These are phyloP conservation scores for Phytophthora multivora DNA, from an alignment of 352 stramenopile genomes.

Conservation along the genomic window DNA sequence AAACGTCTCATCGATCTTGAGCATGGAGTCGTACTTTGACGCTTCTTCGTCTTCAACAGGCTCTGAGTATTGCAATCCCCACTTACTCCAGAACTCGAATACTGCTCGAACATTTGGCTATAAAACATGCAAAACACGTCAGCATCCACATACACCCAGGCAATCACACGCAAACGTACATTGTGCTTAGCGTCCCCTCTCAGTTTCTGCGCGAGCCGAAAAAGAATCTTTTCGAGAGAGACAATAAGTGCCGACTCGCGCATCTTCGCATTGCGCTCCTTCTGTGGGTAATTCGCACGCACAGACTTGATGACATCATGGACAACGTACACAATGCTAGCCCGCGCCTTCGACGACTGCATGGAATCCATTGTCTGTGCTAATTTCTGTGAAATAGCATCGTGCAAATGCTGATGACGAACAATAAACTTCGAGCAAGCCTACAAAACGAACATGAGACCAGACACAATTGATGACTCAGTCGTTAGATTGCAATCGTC, in stretches of 20 bases:
- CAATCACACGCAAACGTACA: conserved; percentile 45
- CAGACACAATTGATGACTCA: conserved; percentile 3
- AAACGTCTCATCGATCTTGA: conserved; percentile 62
- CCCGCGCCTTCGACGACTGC: conserved; percentile 66
- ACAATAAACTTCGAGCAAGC: conserved; percentile 87
- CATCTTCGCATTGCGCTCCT: conserved; percentile 82
- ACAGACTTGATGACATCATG: conserved; percentile 85
- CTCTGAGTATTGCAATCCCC: conserved; percentile 68
- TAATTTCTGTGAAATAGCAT: conserved; percentile 72
- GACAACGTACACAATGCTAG: conserved; percentile 83
- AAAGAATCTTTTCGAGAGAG: conserved; percentile 74
- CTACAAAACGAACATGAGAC: conserved; percentile 32
- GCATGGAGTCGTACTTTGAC: conserved; percentile 47
- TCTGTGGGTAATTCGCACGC: conserved; percentile 66
- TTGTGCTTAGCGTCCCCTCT: conserved; percentile 62
- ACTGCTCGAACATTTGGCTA: conserved; percentile 76
- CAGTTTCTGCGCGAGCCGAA: conserved; percentile 63
- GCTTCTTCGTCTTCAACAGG: conserved; percentile 40
- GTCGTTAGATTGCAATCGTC: conserved; percentile 13
- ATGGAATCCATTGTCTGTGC: conserved; percentile 66
- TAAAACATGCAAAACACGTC: conserved; percentile 2
- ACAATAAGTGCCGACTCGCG: conserved; percentile 64
- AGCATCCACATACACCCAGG: not conserved
- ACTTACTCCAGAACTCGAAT: conserved; percentile 86
- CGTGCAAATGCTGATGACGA: conserved; percentile 75